Base-by-base conservation (phyloP, 2,329 filamentous ascomycete species). In the Cercospora sp. region DNA sequence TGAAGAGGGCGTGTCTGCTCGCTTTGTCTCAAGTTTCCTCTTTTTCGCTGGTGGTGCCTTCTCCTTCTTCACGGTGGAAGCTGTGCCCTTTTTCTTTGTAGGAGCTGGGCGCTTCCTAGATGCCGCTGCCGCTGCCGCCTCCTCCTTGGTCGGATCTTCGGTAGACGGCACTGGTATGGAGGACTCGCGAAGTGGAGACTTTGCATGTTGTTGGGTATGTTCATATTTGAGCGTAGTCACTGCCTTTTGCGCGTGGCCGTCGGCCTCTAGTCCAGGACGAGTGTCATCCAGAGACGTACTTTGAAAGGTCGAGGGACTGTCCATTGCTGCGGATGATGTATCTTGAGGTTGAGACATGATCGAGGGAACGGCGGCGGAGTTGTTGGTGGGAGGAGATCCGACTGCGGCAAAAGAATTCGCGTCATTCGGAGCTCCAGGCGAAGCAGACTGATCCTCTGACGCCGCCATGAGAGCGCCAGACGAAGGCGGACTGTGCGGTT, bases 41-140 rank as follows among this genome's bases (percentile, higher is more conserved):
- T 81, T 83, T 74, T 84, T 84, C 31, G 77, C 64, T 1, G 81
- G 75, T 7, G 81, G 81, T 18, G 74, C 75, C 71, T 72, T 84
- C 71, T 83, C 75, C 63, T 82, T 84, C 72, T 82, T 82, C 3
- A 79, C 76, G 45, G 79, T 79, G 9, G 74, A 74, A 60, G 81
- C 83, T 3, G 80, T 83, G 51, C 79, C 83, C 68, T 84, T 84
- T 75, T 83, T 83, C 69, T 70, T 77, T 16, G 72, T 67, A 3
- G 82, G 80, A n/a, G 82, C 80, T 5, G 82, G 78, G 3, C 82
- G 79, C 73, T 85, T 84, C 68, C 80, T 82, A 5, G 81, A 77
- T 0, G 72, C 67, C 1, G 73, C 65, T 3, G 75, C 55, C 31
- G 45, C 53, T 3, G 75, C 55, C 31, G 30, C 45, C 30, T 66